Base-by-base conservation (phyloP, 2,329 filamentous ascomycete genomes). In the Aschersonia sp. region DNA sequence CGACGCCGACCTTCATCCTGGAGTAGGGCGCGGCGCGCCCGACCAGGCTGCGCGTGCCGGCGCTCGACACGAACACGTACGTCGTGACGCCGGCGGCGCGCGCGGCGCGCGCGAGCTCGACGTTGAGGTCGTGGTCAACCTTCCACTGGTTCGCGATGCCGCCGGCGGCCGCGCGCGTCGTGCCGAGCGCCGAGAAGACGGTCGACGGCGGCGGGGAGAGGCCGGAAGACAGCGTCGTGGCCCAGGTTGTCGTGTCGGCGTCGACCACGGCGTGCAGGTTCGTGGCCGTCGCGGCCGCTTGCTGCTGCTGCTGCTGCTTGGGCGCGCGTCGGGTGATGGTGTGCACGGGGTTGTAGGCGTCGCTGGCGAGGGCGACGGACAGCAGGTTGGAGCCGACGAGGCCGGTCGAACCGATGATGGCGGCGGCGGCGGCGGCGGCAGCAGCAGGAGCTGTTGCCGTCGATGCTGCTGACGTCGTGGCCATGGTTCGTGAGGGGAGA, bases 41-140 rank as follows among this genome's bases (percentile, higher is more conserved):
- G 33, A 67, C 32, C 40, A 72, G 30, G 11, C 68, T 59, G 22
- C 70, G 64, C 1, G 68, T 73, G 48, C 74, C 73, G 1, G 57
- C 67, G 29, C 74, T 72, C 1, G 83, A 88, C 48, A 94, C 73
- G 53, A 94, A 80, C 29, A 96, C 81, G 58, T 84, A 94, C 2
- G 82, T 83, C 54, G 78, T 78, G 9, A 78, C 75, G 37, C 87
- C 87, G 1, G 81, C 78, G 4, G 73, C 75, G 59, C 83, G 86
- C 42, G 89, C 87, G 0, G 83, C 80, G 51, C 76, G 74, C 4
- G 86, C 88, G 30, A 94, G 72, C 53, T 83, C 81, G 45, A 94
- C 64, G 64, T 94, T 94, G 43, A 95, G 71, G 59, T 92, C 87
- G 60, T 88, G 78, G 67, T 96, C 90, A 53, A 96, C 85, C 60